phyloP scores from a whole-genome alignment of 441 rosid genomes.

The Isatis lusitanica region DNA sequence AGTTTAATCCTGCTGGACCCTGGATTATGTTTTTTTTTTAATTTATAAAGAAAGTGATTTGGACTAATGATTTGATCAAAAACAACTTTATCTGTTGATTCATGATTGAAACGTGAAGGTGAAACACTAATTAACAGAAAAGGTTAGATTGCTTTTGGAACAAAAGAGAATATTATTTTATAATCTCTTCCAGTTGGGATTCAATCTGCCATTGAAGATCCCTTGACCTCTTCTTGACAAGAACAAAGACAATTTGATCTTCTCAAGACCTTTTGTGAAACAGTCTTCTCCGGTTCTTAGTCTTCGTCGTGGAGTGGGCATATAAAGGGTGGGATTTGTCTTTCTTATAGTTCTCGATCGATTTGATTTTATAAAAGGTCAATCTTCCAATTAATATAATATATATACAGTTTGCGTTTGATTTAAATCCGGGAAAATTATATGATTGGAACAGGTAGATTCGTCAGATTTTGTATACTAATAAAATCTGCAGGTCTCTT shows the following conservation, averaged over 20 bases:
- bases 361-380: background rate
- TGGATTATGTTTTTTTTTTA: no score
- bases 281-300: background rate
- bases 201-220: conserved; percentile 22
- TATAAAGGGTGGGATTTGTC: background rate
- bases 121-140: background rate
- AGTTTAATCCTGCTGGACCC: background rate
- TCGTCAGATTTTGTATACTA: background rate
- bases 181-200: background rate
- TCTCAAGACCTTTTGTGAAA: background rate
- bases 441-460: background rate
- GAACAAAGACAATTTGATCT: background rate
- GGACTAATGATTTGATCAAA: conserved; percentile 13
- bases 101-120: conserved; percentile 32
- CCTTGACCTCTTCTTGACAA: conserved; percentile 3
- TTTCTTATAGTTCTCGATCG: background rate
- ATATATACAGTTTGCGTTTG: background rate
- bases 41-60: background rate
- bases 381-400: background rate
- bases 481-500: background rate
- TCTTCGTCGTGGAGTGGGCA: background rate
- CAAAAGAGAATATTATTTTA: background rate
- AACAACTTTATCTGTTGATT: background rate
- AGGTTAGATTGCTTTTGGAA: conserved; percentile 12
- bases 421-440: background rate